Evolutionary conservation across 163 green algal species (phyloP).

Genomic region (Chlorella variabilis): DNA sequence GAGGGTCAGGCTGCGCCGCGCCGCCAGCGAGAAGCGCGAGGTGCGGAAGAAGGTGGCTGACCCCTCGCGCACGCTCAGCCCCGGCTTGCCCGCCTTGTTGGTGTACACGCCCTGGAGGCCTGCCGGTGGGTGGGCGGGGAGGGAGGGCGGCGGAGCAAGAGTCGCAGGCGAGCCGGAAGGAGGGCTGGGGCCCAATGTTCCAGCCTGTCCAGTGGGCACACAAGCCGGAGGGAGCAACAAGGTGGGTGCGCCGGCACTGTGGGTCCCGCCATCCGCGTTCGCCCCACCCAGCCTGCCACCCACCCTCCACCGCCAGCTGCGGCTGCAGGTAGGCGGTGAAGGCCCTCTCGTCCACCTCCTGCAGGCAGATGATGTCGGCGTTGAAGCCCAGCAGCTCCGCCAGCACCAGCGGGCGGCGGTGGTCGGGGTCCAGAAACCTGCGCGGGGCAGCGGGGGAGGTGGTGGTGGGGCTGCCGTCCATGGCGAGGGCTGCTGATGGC

Average conservation of each 20-base stretch:
- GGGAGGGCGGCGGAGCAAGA: too few species aligned
- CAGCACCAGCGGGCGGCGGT: constrained; percentile 83
- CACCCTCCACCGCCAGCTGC: constrained; percentile 51
- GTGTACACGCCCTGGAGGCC: constrained; percentile 81
- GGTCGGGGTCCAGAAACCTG: constrained; percentile 69
- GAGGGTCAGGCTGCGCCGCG: constrained; percentile 59
- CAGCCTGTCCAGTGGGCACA: too few species aligned
- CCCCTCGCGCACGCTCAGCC: constrained; percentile 75
- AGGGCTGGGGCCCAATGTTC: background rate
- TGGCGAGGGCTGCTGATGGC: too few species aligned
- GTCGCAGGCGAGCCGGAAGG: too few species aligned
- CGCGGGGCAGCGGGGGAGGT: background rate
- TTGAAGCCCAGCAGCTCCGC: constrained; percentile 80
- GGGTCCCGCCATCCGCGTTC: too few species aligned
- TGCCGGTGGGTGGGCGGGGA: constrained; percentile 15
- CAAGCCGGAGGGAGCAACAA: too few species aligned
- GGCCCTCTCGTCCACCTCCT: constrained; percentile 89
- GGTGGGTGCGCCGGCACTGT: too few species aligned
- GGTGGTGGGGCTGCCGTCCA: too few species aligned
- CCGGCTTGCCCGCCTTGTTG: constrained; percentile 80
- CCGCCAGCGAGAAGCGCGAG: constrained; percentile 63
- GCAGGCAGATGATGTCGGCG: constrained; percentile 78
- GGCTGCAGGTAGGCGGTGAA: constrained; percentile 66
- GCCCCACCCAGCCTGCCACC: too few species aligned
- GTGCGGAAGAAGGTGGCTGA: constrained; percentile 84